Evolutionary conservation across 257 asterid species (phyloP), one percentile per base, ranked within the genome.

Genomic region (Lithospermum erythrorhizon): DNA sequence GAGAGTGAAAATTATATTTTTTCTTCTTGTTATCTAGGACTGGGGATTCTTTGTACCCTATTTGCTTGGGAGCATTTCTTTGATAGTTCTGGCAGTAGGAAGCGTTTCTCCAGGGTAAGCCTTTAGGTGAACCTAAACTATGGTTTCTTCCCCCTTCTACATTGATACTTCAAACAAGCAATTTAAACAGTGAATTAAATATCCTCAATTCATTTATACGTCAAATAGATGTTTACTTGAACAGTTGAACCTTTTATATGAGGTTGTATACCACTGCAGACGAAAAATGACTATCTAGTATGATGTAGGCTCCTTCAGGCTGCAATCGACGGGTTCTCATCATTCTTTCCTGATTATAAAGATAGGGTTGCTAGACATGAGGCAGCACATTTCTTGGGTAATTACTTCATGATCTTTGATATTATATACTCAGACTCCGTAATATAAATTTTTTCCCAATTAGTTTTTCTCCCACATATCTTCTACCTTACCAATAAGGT

Each of bases 1-100:
- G 45, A 35, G 45, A 35, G n/a, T 35, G 45, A 35, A 9, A 35
- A 35, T 35, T 35, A 10, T 41, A 18, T 35, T n/a, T 56, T 20
- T 32, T 15, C 18, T 68, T 16, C 47, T 23, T 30, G 30, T 58
- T 52, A 67, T 76, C 57, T 71, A 88, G 98, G 98, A 91, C 67
- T 91, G 96, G 96, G 96, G 95, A 13, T 91, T 91, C 70, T 91
- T 91, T 67, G 83, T 88, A 67, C 98, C 98, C 6, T 91, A 91
- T 81, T 83, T 91, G 81, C 53, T 88, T 1, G 96, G 98, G 58
- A 91, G 98, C 83, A 88, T 88, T 73, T 86, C 96, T 58, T 80
- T 91, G 59, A 56, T 88, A 58, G 95, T 91, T 77, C 83, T 91
- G 70, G 98, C 93, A 13, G 71, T 88, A 19, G 98, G 98, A 60